Percentiles rank a stretch among this genome's conserved stretches.
phyloP scores from a whole-genome alignment of 2,329 filamentous ascomycete genomes.

The Aspergillus sp. region DNA sequence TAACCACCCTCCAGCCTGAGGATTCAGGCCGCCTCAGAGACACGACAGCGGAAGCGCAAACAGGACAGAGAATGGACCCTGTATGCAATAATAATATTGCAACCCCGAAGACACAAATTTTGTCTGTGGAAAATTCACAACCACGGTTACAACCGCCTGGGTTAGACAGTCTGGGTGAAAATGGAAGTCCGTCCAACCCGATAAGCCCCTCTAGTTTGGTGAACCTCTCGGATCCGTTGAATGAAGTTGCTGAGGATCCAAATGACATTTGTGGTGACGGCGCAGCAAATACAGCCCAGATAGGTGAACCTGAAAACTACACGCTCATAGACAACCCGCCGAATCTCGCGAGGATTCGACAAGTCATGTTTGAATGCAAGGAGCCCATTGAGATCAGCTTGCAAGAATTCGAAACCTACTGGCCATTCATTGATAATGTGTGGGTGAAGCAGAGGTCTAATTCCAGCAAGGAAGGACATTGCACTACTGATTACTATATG shows the following conservation, averaged over 20 bases:
- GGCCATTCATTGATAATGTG: slow-evolving; percentile 52
- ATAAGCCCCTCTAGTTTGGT: neutral
- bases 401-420: slow-evolving; percentile 48
- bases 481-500: slow-evolving; percentile 49
- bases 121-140: neutral
- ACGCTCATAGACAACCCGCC: slow-evolving; percentile 44
- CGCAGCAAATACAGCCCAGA: neutral
- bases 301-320: slow-evolving; percentile 13
- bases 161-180: neutral
- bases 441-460: slow-evolving; percentile 49
- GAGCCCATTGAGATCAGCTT: slow-evolving; percentile 48
- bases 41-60: slow-evolving; percentile 1
- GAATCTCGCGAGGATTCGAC: slow-evolving; percentile 43
- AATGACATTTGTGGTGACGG: neutral
- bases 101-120: neutral
- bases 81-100: slow-evolving; percentile 2
- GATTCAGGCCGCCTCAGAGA: slow-evolving; percentile 8
- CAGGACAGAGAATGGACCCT: slow-evolving; percentile 13
- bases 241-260: neutral
- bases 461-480: slow-evolving; percentile 42
- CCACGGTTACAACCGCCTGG: neutral
- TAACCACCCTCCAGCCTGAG: slow-evolving; percentile 15
- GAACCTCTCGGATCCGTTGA: neutral
- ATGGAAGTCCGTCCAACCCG: neutral
- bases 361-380: slow-evolving; percentile 46